Base-by-base conservation (phyloP, 2,329 filamentous ascomycete species). In the Ambrosiella cleistominuta region DNA sequence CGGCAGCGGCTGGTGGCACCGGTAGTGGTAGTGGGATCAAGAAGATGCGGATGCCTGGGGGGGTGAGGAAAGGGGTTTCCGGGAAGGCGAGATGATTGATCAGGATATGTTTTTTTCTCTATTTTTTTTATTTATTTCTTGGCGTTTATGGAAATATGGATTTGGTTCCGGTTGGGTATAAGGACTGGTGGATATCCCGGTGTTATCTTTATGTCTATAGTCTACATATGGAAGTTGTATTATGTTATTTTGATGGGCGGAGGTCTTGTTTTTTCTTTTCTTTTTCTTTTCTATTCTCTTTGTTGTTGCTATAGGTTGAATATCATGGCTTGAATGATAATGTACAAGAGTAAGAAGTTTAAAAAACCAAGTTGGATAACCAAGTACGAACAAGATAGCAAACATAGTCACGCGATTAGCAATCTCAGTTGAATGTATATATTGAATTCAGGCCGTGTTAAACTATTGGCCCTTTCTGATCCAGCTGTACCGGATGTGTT, bases 381-480 rank as follows among this genome's bases (percentile, higher is more conserved):
- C 3, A 27, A 27, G 27, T 27, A 27, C 19, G 19, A 19, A 54
- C n/a, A 8, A 15, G 7, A 19, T 5, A 54, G 19, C 13, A 54
- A 15, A 15, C 27, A 3, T 6, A n/a, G n/a, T 56, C 40, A 42
- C 38, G 40, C 36, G 13, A 45, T 44, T 38, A 15, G 15, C 19
- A 19, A 42, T 17, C 19, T 60, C 59, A 60, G 59, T 60, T 60
- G 59, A 58, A 60, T 60, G 59, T 17, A 57, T 54, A 27, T 60
- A 57, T 60, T 44, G 44, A 15, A 19, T 60, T 60, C 56, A 58
- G 59, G 54, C 59, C 56, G 59, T 60, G 59, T 60, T 60, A 58
- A 57, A 60, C 42, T 51, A 37, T 57, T 47, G 56, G 19, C 59
- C 59, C 55, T 57, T 60, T 60, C 56, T 60, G 59, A 60, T 60